Base-by-base conservation (phyloP, 2,329 filamentous ascomycete genomes). In the Fusarium sp. region DNA sequence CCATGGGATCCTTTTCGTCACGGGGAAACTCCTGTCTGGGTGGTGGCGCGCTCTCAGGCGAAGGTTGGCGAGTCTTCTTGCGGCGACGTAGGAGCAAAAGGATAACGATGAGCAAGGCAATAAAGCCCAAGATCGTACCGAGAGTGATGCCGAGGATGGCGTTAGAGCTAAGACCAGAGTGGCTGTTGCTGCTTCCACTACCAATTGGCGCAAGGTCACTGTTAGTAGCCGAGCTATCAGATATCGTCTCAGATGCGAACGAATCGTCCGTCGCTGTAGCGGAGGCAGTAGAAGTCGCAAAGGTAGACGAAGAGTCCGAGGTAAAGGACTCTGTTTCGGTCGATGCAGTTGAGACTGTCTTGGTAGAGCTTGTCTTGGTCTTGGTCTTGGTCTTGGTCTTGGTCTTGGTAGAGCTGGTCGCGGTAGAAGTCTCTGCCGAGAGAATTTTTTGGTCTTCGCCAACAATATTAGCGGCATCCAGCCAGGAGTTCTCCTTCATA, bases 121-220 rank as follows among this genome's bases (percentile, higher is more conserved):
- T 88, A 52, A 93, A 82, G 19, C 92, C 93, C 52, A 92, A 86
- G 22, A 97, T 88, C n/a, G 90, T 89, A 14, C 94, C 94, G 1
- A 98, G 84, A 0, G 92, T 92, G 50, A 92, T 92, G 33, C 92
- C 94, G 2, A 97, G 84, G 27, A 97, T 90, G 9, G 88, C 70
- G 78, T 85, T 82, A 75, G 82, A 75, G 60, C 77, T 75, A 48
- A 78, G 66, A n/a, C 73, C 76, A 39, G 79, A 77, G 23, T 76
- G 74, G 25, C 76, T 65, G 13, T 53, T 57, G 20, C 56, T 59
- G 17, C n/a, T 75, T 13, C 73, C 71, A 15, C 72, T 70, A n/a
- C 75, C 65, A 6, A 73, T 64, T 2, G 76, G 62, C 14, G 75
- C 71, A 10, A 71, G 64, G 41, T 68, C 67, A 15, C 71, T 72